A percentile compares a stretch with the other conserved stretches of the same genome.
phyloP scores from a whole-genome alignment of 2,329 filamentous ascomycete genomes.

The Dactylonectria estremocensis region DNA sequence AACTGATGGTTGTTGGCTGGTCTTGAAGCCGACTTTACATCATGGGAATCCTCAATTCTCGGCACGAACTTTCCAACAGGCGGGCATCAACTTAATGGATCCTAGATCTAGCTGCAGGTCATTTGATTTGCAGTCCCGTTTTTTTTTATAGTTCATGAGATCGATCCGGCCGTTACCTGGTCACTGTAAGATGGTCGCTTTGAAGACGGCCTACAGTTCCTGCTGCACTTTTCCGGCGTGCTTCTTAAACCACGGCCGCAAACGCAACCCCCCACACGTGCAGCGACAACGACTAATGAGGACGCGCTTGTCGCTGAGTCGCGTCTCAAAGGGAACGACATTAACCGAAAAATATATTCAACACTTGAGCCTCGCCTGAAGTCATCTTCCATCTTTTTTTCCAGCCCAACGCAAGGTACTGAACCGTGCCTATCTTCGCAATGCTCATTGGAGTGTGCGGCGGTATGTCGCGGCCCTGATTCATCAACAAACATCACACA shows the following conservation, averaged over 20 bases:
- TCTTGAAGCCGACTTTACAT: not conserved
- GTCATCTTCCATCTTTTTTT: slow-evolving; percentile 3
- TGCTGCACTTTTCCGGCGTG: slow-evolving; percentile 6
- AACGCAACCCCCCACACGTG: slow-evolving; percentile 29
- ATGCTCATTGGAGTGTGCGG: slow-evolving; percentile 87
- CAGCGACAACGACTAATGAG: slow-evolving; percentile 9
- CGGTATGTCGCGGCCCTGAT: slow-evolving; percentile 62
- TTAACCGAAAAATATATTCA: not conserved
- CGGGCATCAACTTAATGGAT: not conserved
- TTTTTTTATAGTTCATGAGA: not conserved
- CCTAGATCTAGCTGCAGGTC: not conserved
- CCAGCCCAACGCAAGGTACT: not conserved
- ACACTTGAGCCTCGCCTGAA: slow-evolving; percentile 6
- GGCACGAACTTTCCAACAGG: not conserved
- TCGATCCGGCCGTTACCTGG: slow-evolving; percentile 10
- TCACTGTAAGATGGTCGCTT: slow-evolving; percentile 16
- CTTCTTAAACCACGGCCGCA: slow-evolving; percentile 22
- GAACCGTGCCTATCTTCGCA: slow-evolving; percentile 31
- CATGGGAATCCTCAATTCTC: not conserved
- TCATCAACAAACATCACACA: slow-evolving; percentile 2
- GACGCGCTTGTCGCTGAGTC: slow-evolving; percentile 23
- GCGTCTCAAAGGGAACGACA: slow-evolving; percentile 12
- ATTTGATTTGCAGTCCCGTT: not conserved
- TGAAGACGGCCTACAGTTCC: slow-evolving; percentile 8
- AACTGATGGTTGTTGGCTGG: too few relatives aligned